Evolutionary conservation across 2,329 filamentous ascomycete genomes (phyloP), one percentile per base, ranked within the genome.

Genomic region (Pyricularia grisea): DNA sequence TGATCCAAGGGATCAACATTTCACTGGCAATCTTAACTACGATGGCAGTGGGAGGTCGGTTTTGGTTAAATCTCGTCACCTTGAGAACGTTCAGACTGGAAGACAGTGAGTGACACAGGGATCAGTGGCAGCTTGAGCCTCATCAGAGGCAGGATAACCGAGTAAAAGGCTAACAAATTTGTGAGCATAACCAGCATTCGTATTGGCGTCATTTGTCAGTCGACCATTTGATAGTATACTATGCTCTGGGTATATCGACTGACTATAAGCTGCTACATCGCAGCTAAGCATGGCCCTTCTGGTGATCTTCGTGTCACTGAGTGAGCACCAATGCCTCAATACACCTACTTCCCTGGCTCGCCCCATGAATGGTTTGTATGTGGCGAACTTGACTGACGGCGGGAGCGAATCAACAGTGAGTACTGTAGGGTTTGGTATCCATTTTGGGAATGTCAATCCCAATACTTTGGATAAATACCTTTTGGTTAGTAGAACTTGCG

Each of bases 41-140:
- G 25, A 5, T 58, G 42, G 66, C 27, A 36, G 36, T 67, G n/a
- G 66, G n/a, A n/a, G 66, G 33, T 50, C 42, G 66, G 42, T 27
- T 60, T 25, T 42, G 31, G 36, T 27, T 58, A 23, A 55, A 42
- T 27, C 5, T 27, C 9, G 42, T 28, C 25, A 58, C 25, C 20
- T 55, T 67, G 66, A 58, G 66, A 28, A 67, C 12, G 12, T 67
- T 67, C 12, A 55, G 66, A 33, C 23, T 67, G 23, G 66, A 67
- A 42, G 66, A 67, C 20, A 42, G 66, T 67, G 31, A 30, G 66
- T 67, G 10, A 27, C 65, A 7, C 31, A 9, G 20, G 42, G 17
- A 55, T n/a, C 20, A n/a, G 3, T n/a, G 7, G n/a, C 42, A 55
- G 42, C 9, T n/a, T 6, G n/a, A 55, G 42, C 17, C 42, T 36